Evolutionary conservation across 768 basidiomycete genomes (phyloP).

Genomic region (Rubroboletus pulcherrimus): DNA sequence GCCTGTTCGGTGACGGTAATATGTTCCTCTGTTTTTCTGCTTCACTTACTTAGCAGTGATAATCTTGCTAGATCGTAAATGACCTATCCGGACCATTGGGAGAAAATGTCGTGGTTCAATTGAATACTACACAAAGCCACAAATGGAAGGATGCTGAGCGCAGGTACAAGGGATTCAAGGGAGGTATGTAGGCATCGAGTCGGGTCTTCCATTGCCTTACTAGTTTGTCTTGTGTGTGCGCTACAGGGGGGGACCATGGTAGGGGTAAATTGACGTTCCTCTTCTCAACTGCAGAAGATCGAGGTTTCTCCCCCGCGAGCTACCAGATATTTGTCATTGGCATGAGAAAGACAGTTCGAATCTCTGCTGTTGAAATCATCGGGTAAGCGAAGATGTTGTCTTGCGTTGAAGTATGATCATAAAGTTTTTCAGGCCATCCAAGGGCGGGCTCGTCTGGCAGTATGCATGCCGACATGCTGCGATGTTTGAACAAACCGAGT

Average conservation of each 20-base stretch:
- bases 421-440: conserved; percentile 12
- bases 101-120: conserved; percentile 21
- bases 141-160: conserved; percentile 8
- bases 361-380: not conserved
- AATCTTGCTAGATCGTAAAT: conserved; percentile 22
- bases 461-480: not conserved
- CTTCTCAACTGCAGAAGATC: conserved; percentile 19
- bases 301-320: conserved; percentile 13
- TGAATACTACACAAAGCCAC: not conserved
- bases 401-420: not conserved
- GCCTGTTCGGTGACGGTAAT: conserved; percentile 14
- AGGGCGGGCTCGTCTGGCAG: conserved; percentile 26
- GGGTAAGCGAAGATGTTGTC: conserved; percentile 12
- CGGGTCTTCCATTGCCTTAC: not conserved
- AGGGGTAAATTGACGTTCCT: conserved; percentile 13
- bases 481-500: conserved; percentile 16
- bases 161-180: conserved; percentile 19
- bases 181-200: conserved; percentile 19
- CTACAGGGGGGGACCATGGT: conserved; percentile 16
- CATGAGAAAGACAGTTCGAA: conserved; percentile 1
- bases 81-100: conserved; percentile 5
- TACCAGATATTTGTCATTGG: conserved; percentile 22
- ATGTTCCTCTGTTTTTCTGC: not conserved
- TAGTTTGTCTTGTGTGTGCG: not conserved
- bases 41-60: not conserved